A percentile compares a stretch with the other conserved stretches of the same genome.
Evolutionary conservation across 139 green algal species (phyloP).

Genomic region (Haematococcus sp.): DNA sequence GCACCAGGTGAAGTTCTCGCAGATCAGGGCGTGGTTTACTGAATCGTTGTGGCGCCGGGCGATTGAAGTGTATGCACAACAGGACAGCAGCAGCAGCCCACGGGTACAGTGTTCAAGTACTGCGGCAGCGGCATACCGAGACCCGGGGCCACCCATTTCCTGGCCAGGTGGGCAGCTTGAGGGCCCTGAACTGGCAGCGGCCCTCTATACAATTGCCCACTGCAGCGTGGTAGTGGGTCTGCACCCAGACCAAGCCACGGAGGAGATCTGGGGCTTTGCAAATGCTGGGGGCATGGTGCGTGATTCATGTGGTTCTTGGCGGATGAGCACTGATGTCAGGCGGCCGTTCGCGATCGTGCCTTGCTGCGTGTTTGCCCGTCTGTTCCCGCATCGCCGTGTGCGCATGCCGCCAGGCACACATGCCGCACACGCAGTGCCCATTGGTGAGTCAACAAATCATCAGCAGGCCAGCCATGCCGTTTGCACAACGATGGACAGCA

Average conservation of each 20-base stretch:
- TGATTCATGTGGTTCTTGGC: not conserved
- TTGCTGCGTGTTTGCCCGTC: slow-evolving; percentile 60
- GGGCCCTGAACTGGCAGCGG: too few relatives aligned
- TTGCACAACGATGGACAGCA: too few relatives aligned
- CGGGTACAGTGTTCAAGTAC: not conserved
- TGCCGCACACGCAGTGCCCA: not conserved
- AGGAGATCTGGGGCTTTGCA: slow-evolving; percentile 47
- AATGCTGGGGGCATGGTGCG: slow-evolving; percentile 5
- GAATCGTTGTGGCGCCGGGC: slow-evolving; percentile 20
- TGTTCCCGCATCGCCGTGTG: slow-evolving; percentile 44
- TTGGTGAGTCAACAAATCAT: not conserved
- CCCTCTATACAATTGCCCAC: not conserved
- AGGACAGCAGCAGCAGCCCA: not conserved
- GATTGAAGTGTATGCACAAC: not conserved
- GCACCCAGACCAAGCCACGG: slow-evolving; percentile 63
- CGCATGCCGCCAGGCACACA: not conserved
- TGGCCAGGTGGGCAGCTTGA: too few relatives aligned
- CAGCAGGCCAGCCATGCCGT: too few relatives aligned
- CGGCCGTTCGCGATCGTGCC: slow-evolving; percentile 57
- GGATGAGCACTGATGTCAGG: not conserved
- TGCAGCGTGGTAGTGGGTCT: slow-evolving; percentile 38
- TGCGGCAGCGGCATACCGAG: slow-evolving; percentile 5
- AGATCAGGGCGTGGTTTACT: slow-evolving; percentile 23
- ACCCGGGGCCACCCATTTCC: too few relatives aligned
- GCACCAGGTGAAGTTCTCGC: slow-evolving; percentile 2